phyloP scores from a whole-genome alignment of 2,329 filamentous ascomycete genomes.

The Akanthomyces uredinophilus region DNA sequence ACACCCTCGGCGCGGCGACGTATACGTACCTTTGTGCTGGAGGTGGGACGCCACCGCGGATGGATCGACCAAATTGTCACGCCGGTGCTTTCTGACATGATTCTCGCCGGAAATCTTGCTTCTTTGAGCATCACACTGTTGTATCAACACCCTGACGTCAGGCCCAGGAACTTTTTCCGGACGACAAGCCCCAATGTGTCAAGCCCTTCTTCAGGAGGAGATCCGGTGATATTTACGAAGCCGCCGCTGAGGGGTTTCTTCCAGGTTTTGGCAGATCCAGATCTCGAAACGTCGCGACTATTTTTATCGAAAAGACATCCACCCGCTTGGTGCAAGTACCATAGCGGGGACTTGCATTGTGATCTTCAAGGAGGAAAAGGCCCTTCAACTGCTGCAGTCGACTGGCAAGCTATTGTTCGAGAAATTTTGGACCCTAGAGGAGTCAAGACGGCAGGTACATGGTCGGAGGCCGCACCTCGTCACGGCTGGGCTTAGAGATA shows the following conservation, averaged over 20 bases:
- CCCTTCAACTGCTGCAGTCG: conserved; percentile 21
- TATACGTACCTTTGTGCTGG: conserved; percentile 25
- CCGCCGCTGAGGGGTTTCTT: conserved; percentile 33
- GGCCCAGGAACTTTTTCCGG: not conserved
- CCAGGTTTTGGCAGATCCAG: conserved; percentile 39
- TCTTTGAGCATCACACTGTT: conserved; percentile 19
- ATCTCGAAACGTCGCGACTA: conserved; percentile 36
- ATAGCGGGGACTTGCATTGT: conserved; percentile 22
- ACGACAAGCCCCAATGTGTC: not conserved
- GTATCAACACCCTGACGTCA: not conserved
- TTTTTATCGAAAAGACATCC: conserved; percentile 33
- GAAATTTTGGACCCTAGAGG: conserved; percentile 26
- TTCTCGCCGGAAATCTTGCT: conserved; percentile 26
- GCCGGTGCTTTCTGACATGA: conserved; percentile 28
- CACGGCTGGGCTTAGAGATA: not conserved
- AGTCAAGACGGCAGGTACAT: conserved; percentile 12
- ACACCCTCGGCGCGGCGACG: conserved; percentile 14
- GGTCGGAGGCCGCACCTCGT: not conserved
- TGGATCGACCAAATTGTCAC: conserved; percentile 27
- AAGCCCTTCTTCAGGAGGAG: not conserved
- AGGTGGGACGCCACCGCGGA: conserved; percentile 27
- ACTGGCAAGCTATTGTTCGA: conserved; percentile 29
- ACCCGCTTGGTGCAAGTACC: conserved; percentile 38
- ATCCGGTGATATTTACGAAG: conserved; percentile 22
- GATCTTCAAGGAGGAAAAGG: not conserved